Conservation (phyloP, 2,329 filamentous ascomycete species). For the Penicillium sp. region DNA sequence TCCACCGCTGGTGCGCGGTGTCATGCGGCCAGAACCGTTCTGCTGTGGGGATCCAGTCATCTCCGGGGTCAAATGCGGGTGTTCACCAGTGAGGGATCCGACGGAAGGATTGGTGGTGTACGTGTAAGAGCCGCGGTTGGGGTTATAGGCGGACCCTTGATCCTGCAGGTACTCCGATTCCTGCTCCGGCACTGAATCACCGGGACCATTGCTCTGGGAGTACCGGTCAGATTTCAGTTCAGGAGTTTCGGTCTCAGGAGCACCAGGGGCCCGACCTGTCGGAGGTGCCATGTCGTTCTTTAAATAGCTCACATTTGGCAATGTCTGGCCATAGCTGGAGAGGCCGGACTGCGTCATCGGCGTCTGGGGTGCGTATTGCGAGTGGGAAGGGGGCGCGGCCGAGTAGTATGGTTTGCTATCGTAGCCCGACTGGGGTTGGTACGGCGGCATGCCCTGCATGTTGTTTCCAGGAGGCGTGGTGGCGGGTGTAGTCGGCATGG, state of each 20-base stretch:
- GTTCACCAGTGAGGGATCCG: constrained; percentile 69
- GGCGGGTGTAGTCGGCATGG: constrained; percentile 87
- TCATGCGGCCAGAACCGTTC: constrained; percentile 80
- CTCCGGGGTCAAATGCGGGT: constrained; percentile 77
- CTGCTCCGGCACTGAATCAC: constrained; percentile 72
- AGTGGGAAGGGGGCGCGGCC: constrained; percentile 66
- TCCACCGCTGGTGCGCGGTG: constrained; percentile 76
- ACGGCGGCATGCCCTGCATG: constrained; percentile 78
- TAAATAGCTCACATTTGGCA: constrained; percentile 66
- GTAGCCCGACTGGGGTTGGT: constrained; percentile 73
- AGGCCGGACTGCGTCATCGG: constrained; percentile 67
- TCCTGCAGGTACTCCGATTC: constrained; percentile 84
- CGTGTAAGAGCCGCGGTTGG: constrained; percentile 74
- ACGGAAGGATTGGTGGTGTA: constrained; percentile 72
- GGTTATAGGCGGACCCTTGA: constrained; percentile 71
- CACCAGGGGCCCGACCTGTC: constrained; percentile 62
- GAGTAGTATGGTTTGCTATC: constrained; percentile 81
- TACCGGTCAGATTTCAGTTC: constrained; percentile 73
- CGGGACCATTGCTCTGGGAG: constrained; percentile 61
- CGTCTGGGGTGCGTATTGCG: constrained; percentile 69
- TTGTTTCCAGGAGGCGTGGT: constrained; percentile 82
- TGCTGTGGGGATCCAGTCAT: constrained; percentile 85
- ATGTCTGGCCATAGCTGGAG: constrained; percentile 64
- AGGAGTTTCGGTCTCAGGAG: constrained; percentile 63
- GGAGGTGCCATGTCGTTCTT: constrained; percentile 91